Percentiles rank a stretch among this genome's conserved stretches.
phyloP scores from a whole-genome alignment of 139 green algal species.

The Tetradesmus obliquus region DNA sequence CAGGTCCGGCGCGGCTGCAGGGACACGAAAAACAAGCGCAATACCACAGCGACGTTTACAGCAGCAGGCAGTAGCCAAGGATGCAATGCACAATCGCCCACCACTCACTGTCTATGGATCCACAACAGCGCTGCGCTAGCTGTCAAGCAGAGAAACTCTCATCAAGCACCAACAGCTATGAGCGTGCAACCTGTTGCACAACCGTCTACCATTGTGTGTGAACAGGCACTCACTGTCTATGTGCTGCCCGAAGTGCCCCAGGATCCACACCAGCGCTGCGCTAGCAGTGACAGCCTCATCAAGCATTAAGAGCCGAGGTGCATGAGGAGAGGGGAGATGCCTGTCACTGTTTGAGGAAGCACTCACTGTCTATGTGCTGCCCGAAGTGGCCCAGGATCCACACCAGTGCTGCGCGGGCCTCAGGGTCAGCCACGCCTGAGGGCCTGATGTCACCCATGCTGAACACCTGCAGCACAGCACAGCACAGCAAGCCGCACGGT shows the following conservation, averaged over 20 bases:
- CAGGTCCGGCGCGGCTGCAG: conserved; percentile 87
- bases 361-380: conserved; percentile 70
- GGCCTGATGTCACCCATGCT: conserved; percentile 53
- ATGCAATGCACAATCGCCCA: no score
- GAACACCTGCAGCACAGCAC: conserved; percentile 37
- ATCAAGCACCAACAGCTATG: no score
- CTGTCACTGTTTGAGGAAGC: no score
- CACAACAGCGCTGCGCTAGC: no score
- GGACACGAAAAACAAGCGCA: not conserved
- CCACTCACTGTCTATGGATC: no score
- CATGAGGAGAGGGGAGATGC: no score
- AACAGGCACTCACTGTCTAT: conserved; percentile 65
- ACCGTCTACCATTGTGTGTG: no score
- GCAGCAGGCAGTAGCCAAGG: no score
- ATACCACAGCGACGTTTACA: no score
- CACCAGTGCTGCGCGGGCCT: conserved; percentile 85
- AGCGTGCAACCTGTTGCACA: no score
- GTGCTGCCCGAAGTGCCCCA: conserved; percentile 87
- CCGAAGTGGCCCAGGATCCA: conserved; percentile 96
- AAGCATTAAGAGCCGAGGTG: no score
- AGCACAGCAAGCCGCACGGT: not conserved
- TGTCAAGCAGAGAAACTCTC: no score
- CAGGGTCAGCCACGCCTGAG: conserved; percentile 66
- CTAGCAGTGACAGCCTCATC: not conserved
- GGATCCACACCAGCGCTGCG: conserved; percentile 92